Evolutionary conservation across 305 asterid species (phyloP), one percentile per base, ranked within the genome.

Genomic region (Salvia sclarea): DNA sequence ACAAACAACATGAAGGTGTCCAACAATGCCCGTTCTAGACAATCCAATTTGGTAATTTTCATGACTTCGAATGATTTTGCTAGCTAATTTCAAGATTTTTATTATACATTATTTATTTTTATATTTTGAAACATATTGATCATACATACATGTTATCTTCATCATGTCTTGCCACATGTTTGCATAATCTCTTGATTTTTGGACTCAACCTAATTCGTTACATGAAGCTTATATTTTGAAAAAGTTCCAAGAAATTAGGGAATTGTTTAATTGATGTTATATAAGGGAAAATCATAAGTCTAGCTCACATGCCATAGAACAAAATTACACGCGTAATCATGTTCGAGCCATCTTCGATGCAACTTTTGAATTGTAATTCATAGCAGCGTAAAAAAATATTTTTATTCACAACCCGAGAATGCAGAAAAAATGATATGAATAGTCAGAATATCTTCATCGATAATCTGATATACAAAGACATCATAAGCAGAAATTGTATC

Each of bases 91-190:
- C 6, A 28, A 28, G 33, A 28, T 28, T 28, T 28, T 28, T 1
- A 3, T 28, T 4, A 33, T 8, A 43, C 3, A 61, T 45, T 45
- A 2, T 35, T 28, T 45, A 25, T 44, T 7, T 45, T 6, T 2
- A 25, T 25, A 25, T 17, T 61, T 47, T 5, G 14, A 17, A 64
- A 48, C 35, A 33, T 3, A 8, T 37, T 5, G 10, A 54, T n/a
- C n/a, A n/a, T n/a, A n/a, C n/a, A n/a, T 53, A n/a, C 44, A 12
- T 14, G 0, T 28, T 47, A 21, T 69, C 33, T 56, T 18, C 44
- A 45, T 24, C 48, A 41, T 56, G 57, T 72, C 61, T 11, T 24
- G 45, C 31, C 17, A 67, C 59, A 31, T 52, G 68, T 63, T 53
- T 68, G 70, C 66, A 22, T 28, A 8, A 68, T 67, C 21, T 35